A percentile compares a stretch with the other conserved stretches of the same genome.
These are phyloP conservation scores for Halophytophthora polymorphica DNA, from an alignment of 352 stramenopile genomes.

Conservation along the genomic window DNA sequence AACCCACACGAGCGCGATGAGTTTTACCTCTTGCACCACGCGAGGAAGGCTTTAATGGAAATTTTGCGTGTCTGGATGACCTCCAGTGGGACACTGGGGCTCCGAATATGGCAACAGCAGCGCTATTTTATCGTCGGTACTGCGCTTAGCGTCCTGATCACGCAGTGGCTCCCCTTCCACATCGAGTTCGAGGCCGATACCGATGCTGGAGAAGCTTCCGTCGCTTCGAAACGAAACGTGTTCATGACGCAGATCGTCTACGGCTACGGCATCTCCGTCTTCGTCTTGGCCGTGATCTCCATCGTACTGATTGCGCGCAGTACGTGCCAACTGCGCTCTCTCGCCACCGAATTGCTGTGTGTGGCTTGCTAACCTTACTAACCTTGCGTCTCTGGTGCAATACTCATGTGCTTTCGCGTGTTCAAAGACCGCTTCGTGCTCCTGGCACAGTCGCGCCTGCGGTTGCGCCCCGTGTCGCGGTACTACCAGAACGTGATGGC, in stretches of 20 bases:
- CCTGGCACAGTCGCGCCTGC: slow-evolving; percentile 47
- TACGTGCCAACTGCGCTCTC: slow-evolving; percentile 3
- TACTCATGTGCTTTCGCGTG: slow-evolving; percentile 1
- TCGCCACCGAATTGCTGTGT: not conserved
- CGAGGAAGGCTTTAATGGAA: slow-evolving; percentile 38
- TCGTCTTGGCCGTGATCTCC: slow-evolving; percentile 29
- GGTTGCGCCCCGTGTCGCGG: slow-evolving; percentile 36
- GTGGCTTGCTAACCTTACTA: too few species aligned
- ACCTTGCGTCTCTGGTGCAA: too few species aligned
- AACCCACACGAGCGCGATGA: slow-evolving; percentile 25
- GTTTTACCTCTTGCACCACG: slow-evolving; percentile 41
- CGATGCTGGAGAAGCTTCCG: slow-evolving; percentile 1
- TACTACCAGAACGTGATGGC: slow-evolving; percentile 54
- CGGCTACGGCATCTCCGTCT: slow-evolving; percentile 31
- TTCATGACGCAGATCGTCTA: slow-evolving; percentile 44
- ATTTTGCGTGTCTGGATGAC: slow-evolving; percentile 60
- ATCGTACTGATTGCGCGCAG: slow-evolving; percentile 41
- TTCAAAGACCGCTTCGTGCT: slow-evolving; percentile 50
- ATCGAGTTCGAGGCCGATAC: not conserved
- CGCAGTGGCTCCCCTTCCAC: slow-evolving; percentile 5
- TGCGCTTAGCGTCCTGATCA: slow-evolving; percentile 13
- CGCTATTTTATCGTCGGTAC: slow-evolving; percentile 35
- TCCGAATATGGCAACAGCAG: slow-evolving; percentile 45
- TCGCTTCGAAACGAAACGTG: slow-evolving; percentile 16
- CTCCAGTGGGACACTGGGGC: slow-evolving; percentile 47